Evolutionary conservation across 2,329 filamentous ascomycete genomes (phyloP), one percentile per base, ranked within the genome.

Genomic region (Venturia aucupariae): DNA sequence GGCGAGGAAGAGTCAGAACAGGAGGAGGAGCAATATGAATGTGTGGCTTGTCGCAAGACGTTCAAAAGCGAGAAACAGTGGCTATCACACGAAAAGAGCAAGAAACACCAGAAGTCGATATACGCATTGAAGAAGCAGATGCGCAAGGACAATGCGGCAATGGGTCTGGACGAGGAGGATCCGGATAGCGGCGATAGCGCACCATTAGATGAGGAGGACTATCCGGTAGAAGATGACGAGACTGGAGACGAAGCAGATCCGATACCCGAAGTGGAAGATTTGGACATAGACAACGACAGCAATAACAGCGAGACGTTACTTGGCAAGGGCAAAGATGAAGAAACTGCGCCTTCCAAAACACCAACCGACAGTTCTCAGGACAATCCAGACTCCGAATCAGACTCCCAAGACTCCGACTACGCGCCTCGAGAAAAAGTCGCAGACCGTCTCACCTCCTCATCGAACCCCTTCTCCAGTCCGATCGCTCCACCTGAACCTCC

Each of bases 11-110:
- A 80, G 64, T 71, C 74, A 55, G 76, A 79, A 62, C 71, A 74
- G 22, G 78, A 78, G 65, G 76, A 80, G 64, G 74, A 86, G 65
- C 78, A 82, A 51, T 85, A 81, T 66, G 84, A 87, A 68, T 88
- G 85, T 68, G 82, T 87, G 41, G 83, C 82, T 7, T 88, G 85
- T 70, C 77, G 81, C 66, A 88, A 88, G 73, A 81, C 72, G 0
- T 94, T 93, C 75, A 90, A 97, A 76, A 97, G 92, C 71, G 90
- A 96, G 72, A 92, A 91, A 68, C 93, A 97, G 72, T 92, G 89
- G 67, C 87, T 95, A 71, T 88, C 89, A 3, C 94, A 99, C 71
- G 92, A 97, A 77, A 91, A 89, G 77, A 97, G 93, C 80, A 99
- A 96, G 75, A 99, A 97, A 76, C 94, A 99, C 71, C 76, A 87